A percentile compares a stretch with the other conserved stretches of the same genome.
phyloP scores from a whole-genome alignment of 352 stramenopile genomes.

The Pythium apleroticum region DNA sequence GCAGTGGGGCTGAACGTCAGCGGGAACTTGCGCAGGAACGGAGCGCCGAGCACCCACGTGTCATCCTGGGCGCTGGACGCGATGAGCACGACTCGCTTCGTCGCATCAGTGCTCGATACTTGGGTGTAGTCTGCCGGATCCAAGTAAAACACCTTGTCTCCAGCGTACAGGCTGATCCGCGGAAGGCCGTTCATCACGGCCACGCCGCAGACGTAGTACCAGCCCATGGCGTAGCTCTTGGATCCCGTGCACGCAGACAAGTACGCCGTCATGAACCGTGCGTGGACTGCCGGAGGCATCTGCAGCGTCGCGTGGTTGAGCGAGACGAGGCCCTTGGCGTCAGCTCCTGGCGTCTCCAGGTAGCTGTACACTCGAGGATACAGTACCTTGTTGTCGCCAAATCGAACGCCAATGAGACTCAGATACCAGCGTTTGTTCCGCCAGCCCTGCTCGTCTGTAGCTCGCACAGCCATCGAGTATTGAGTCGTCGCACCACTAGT shows the following conservation, averaged over 20 bases:
- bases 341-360: not conserved
- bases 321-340: not conserved
- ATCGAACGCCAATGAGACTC: constrained; percentile 6
- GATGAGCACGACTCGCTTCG: not conserved
- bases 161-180: constrained; percentile 5
- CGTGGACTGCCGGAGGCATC: constrained; percentile 1
- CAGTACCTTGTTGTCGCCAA: constrained; percentile 6
- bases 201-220: not conserved
- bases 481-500: not conserved
- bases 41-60: not conserved
- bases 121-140: constrained; percentile 15
- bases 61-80: not conserved
- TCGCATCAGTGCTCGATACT: not conserved
- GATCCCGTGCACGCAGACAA: not conserved
- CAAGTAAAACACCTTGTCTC: constrained; percentile 4
- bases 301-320: not conserved
- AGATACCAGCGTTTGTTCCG: not conserved
- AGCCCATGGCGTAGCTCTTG: not conserved
- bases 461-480: not conserved
- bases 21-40: constrained; percentile 15
- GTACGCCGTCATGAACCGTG: not conserved
- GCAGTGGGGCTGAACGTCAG: not conserved
- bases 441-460: not conserved
- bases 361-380: constrained; percentile 4
- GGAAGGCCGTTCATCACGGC: constrained; percentile 2